These are phyloP conservation scores for Obelidium mucronatum DNA, from an alignment of 192 early-diverging fungal species.

Conservation along the genomic window DNA sequence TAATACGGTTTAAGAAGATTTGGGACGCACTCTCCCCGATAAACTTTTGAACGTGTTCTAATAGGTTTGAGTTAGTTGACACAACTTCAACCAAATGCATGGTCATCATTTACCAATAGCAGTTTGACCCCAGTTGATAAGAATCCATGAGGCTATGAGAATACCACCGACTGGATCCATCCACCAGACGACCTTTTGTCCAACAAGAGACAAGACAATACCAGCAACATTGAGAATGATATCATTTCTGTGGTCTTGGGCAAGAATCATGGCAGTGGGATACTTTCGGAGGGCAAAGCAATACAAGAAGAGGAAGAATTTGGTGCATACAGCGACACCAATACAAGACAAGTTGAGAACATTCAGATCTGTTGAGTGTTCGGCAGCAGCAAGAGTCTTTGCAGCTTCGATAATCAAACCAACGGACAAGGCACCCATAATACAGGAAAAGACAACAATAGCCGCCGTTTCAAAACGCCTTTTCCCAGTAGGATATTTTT, in stretches of 20 bases:
- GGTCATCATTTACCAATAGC: slow-evolving; percentile 50
- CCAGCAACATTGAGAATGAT: slow-evolving; percentile 71
- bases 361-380: neutral
- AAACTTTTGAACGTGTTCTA: slow-evolving; percentile 74
- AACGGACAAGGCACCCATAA: slow-evolving; percentile 75
- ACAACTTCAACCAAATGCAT: neutral
- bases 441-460: slow-evolving; percentile 53
- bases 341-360: neutral
- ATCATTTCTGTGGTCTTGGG: slow-evolving; percentile 81
- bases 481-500: slow-evolving; percentile 73
- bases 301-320: neutral
- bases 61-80: neutral
- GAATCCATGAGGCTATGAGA: slow-evolving; percentile 70
- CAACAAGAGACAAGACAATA: slow-evolving; percentile 66
- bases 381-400: neutral
- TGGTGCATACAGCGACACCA: slow-evolving; percentile 1
- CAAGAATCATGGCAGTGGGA: slow-evolving; percentile 69
- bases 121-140: slow-evolving; percentile 69
- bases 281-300: slow-evolving; percentile 46
- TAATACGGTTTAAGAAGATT: slow-evolving; percentile 79
- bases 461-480: slow-evolving; percentile 76
- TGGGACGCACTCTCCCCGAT: slow-evolving; percentile 82
- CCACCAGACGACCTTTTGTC: slow-evolving; percentile 64
- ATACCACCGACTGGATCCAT: slow-evolving; percentile 75
- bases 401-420: slow-evolving; percentile 60